These are phyloP conservation scores for Haplographium delicatum DNA, from an alignment of 495 filamentous ascomycete genomes.

Conservation along the genomic window DNA sequence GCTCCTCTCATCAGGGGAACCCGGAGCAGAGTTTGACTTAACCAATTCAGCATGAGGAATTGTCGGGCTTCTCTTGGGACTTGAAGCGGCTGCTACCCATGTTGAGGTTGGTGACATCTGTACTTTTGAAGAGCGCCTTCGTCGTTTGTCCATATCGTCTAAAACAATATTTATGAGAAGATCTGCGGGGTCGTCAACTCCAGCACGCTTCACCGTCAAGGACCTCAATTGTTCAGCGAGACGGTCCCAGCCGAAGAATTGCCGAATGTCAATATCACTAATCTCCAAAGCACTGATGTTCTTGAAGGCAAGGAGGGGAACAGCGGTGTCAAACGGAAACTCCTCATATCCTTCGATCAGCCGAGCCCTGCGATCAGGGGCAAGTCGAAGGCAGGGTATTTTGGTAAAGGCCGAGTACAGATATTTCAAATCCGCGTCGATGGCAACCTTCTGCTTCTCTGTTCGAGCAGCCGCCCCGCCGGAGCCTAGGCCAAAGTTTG, in stretches of 20 bases:
- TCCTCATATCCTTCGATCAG: conserved; percentile 92
- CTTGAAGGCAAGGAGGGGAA: conserved; percentile 91
- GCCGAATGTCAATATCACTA: conserved; percentile 89
- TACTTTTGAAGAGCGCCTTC: conserved; percentile 78
- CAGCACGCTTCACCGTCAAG: conserved; percentile 80
- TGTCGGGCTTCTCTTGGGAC: conserved; percentile 50
- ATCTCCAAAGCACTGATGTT: conserved; percentile 91
- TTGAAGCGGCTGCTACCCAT: conserved; percentile 52
- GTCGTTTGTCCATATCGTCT: conserved; percentile 90
- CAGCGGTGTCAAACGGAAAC: conserved; percentile 97
- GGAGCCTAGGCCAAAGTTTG: conserved; percentile 72
- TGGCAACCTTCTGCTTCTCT: conserved; percentile 79
- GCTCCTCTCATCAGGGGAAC: conserved; percentile 52
- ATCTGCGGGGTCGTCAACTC: conserved; percentile 85
- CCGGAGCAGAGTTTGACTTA: conserved; percentile 54
- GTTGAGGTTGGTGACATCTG: conserved; percentile 69
- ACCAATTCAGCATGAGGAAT: conserved; percentile 52
- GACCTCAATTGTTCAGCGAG: conserved; percentile 86
- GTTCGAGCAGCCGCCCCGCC: conserved; percentile 70
- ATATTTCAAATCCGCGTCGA: conserved; percentile 86
- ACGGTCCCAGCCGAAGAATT: conserved; percentile 95
- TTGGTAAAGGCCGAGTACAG: conserved; percentile 98
- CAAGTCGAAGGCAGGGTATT: conserved; percentile 82
- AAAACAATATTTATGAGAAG: conserved; percentile 87
- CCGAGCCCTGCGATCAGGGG: conserved; percentile 83